phyloP scores from a whole-genome alignment of 140 eudicot genomes.

The Oenanthe javanica region DNA sequence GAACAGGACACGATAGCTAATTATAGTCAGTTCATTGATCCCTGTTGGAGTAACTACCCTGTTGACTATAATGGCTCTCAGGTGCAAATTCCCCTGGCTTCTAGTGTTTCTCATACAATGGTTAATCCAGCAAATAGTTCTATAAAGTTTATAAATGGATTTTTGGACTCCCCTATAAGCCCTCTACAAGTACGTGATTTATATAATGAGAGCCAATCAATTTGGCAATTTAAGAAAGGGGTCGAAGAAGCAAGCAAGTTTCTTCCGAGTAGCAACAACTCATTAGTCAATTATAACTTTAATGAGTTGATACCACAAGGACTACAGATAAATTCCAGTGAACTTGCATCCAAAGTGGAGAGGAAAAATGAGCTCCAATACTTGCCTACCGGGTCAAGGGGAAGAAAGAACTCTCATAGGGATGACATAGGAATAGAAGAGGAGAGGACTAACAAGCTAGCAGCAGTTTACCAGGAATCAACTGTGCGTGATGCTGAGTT shows the following conservation, averaged over 20 bases:
- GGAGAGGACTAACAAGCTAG: slow-evolving; percentile 49
- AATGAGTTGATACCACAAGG: slow-evolving; percentile 14
- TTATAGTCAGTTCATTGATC: slow-evolving; percentile 34
- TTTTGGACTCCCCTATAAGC: slow-evolving; percentile 52
- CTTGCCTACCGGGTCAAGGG: slow-evolving; percentile 20
- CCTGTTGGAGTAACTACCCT: slow-evolving; percentile 19
- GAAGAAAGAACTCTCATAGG: slow-evolving; percentile 31
- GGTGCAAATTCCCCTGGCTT: slow-evolving; percentile 9
- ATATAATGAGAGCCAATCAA: slow-evolving; percentile 34
- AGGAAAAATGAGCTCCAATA: slow-evolving; percentile 7
- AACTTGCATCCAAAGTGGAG: slow-evolving; percentile 14
- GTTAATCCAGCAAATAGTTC: slow-evolving; percentile 31
- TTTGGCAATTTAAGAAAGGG: slow-evolving; percentile 54
- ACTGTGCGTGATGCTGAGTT: slow-evolving; percentile 46
- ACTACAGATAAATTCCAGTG: slow-evolving; percentile 6
- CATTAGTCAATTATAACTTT: slow-evolving; percentile 17
- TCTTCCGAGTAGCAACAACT: slow-evolving; percentile 31
- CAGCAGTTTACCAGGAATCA: slow-evolving; percentile 44
- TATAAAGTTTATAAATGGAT: slow-evolving; percentile 30
- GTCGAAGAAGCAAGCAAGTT: slow-evolving; percentile 68
- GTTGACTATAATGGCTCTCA: slow-evolving; percentile 17
- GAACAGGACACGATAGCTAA: slow-evolving; percentile 16
- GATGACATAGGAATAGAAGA: slow-evolving; percentile 45
- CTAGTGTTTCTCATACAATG: slow-evolving; percentile 13
- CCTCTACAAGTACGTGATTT: slow-evolving; percentile 28